phyloP scores from a whole-genome alignment of 106 monocot genomes.

The Dioscorea dumetorum region DNA sequence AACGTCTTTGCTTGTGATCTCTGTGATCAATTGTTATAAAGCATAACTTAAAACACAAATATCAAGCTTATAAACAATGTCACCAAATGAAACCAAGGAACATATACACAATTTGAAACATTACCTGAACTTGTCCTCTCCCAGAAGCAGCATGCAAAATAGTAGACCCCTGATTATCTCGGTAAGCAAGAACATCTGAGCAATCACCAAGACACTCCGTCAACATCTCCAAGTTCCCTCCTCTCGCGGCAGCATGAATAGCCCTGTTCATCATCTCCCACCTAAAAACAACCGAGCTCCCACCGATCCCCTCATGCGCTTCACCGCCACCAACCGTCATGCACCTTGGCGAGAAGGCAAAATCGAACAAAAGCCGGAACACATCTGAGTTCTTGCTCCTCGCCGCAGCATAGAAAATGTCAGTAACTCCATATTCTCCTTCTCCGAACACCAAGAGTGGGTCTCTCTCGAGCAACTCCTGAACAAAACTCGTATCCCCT shows the following conservation, averaged over 20 bases:
- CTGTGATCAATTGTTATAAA: too few species aligned
- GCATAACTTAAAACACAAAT: too few species aligned
- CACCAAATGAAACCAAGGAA: too few species aligned
- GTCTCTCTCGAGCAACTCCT: slow-evolving; percentile 45
- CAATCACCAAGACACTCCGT: slow-evolving; percentile 48
- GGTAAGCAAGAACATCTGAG: slow-evolving; percentile 40
- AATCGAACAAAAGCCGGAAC: slow-evolving; percentile 53
- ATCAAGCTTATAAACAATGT: too few species aligned
- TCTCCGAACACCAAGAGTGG: slow-evolving; percentile 85
- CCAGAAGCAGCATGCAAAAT: slow-evolving; percentile 79
- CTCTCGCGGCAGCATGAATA: slow-evolving; percentile 72
- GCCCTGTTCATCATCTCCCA: slow-evolving; percentile 73
- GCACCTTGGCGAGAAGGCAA: slow-evolving; percentile 23
- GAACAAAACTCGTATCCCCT: slow-evolving; percentile 50
- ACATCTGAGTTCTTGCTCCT: slow-evolving; percentile 54
- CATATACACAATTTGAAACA: background rate
- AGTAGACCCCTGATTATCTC: slow-evolving; percentile 72
- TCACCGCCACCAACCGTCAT: background rate
- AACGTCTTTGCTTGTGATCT: too few species aligned
- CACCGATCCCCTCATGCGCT: background rate
- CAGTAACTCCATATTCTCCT: slow-evolving; percentile 89
- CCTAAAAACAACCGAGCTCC: slow-evolving; percentile 22
- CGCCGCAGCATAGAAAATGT: slow-evolving; percentile 86
- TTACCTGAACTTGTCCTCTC: slow-evolving; percentile 85
- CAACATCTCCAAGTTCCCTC: slow-evolving; percentile 71